A percentile compares a stretch with the other conserved stretches of the same genome.
Conservation (phyloP, 202 grass and related monocot genomes). For the Schoenoplectus triqueter region DNA sequence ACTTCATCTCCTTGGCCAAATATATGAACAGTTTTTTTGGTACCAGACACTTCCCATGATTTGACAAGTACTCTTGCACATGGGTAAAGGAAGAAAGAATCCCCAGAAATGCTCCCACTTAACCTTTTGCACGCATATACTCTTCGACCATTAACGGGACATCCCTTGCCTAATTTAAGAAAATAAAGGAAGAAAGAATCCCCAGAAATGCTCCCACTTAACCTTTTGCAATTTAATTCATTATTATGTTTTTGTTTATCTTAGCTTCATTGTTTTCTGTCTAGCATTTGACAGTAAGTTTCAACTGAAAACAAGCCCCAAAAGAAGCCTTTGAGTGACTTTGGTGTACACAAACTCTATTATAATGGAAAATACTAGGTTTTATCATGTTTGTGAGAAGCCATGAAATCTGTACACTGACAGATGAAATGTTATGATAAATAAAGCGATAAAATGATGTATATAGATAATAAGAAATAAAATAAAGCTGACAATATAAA, state of each 20-base stretch:
- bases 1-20: conserved; percentile 51
- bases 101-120: not conserved
- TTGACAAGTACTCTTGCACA: conserved; percentile 56
- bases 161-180: conserved; percentile 38
- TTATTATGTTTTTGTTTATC: not conserved
- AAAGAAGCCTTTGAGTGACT: not conserved
- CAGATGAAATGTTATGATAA: not conserved
- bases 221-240: not conserved
- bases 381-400: not conserved
- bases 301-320: not conserved
- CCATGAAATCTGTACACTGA: not conserved
- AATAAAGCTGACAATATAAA: not conserved
- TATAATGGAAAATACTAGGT: not conserved
- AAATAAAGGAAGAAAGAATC: not conserved
- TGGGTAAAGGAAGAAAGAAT: not conserved
- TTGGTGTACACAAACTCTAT: not conserved
- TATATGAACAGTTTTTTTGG: conserved; percentile 47
- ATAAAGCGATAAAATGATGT: not conserved
- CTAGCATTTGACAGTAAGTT: not conserved
- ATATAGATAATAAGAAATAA: conserved; percentile 23
- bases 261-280: not conserved
- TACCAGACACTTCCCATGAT: conserved; percentile 61
- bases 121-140: conserved; percentile 45
- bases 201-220: conserved; percentile 2
- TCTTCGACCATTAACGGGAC: conserved; percentile 33